phyloP scores from a whole-genome alignment of 139 green algal species.

The Chlorella sp. region DNA sequence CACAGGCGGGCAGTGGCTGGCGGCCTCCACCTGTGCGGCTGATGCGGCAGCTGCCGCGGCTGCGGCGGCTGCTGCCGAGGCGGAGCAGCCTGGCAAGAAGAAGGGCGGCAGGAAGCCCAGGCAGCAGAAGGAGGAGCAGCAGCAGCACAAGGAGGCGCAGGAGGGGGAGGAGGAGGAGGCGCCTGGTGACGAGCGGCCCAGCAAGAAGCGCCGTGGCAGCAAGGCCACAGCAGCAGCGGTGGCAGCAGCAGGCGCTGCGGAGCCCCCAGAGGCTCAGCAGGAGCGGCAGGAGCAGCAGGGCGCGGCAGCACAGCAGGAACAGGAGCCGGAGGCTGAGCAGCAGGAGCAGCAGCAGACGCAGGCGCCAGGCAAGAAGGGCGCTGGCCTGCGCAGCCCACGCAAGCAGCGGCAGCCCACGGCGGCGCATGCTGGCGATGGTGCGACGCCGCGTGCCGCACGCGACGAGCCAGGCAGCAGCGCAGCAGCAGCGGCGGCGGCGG shows the following conservation, averaged over 20 bases:
- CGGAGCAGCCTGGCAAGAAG: too few species aligned
- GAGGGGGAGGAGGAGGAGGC: not conserved
- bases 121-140: not conserved
- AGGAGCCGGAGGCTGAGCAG: not conserved
- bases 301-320: not conserved
- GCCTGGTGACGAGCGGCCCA: not conserved
- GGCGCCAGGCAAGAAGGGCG: not conserved
- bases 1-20: not conserved
- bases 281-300: not conserved
- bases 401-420: not conserved
- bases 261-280: not conserved
- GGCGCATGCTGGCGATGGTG: not conserved
- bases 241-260: not conserved
- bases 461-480: not conserved
- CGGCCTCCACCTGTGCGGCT: not conserved
- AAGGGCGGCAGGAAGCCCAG: not conserved
- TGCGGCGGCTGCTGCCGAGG: not conserved
- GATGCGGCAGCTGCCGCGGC: not conserved
- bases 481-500: not conserved
- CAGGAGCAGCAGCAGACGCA: not conserved
- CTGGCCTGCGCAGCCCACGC: not conserved
- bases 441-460: not conserved
- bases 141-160: not conserved
- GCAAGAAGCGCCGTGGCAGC: not conserved
- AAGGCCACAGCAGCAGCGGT: not conserved